These are phyloP conservation scores for Suillus brevipes DNA, from an alignment of 768 basidiomycete genomes.

Conservation along the genomic window DNA sequence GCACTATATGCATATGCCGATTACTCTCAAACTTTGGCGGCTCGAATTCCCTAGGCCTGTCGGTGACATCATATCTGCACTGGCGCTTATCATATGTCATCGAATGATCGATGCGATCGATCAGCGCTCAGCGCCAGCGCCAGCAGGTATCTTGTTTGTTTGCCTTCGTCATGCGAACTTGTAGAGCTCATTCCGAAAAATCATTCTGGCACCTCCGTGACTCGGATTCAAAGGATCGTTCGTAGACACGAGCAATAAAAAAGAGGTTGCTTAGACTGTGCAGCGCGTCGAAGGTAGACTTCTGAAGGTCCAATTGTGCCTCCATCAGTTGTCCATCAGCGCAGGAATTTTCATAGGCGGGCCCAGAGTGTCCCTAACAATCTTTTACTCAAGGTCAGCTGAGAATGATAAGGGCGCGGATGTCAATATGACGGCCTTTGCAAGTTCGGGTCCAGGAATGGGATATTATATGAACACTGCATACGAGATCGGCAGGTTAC, in stretches of 20 bases:
- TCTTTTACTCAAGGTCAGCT: constrained; percentile 73
- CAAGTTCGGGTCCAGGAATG: constrained; percentile 24
- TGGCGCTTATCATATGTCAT: not conserved
- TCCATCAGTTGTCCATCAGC: constrained; percentile 59
- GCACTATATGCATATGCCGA: not conserved
- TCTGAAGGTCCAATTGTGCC: constrained; percentile 59
- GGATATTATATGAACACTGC: constrained; percentile 20
- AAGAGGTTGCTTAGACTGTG: not conserved
- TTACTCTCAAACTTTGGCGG: not conserved
- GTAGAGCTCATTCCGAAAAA: not conserved
- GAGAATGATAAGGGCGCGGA: constrained; percentile 74
- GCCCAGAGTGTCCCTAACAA: constrained; percentile 66
- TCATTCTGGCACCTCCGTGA: not conserved
- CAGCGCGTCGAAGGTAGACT: constrained; percentile 5
- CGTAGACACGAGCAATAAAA: not conserved
- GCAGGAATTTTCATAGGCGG: constrained; percentile 50
- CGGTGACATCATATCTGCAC: not conserved
- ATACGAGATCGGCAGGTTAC: not conserved
- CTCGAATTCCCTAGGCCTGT: not conserved
- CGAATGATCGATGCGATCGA: too few species aligned
- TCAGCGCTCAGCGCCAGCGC: not conserved
- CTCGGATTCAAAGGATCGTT: not conserved
- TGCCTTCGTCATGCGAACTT: constrained; percentile 29
- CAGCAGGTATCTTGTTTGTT: not conserved
- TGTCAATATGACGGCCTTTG: not conserved